Base-by-base conservation (phyloP, 2,329 filamentous ascomycete genomes). In the Neocucurbitaria cava region DNA sequence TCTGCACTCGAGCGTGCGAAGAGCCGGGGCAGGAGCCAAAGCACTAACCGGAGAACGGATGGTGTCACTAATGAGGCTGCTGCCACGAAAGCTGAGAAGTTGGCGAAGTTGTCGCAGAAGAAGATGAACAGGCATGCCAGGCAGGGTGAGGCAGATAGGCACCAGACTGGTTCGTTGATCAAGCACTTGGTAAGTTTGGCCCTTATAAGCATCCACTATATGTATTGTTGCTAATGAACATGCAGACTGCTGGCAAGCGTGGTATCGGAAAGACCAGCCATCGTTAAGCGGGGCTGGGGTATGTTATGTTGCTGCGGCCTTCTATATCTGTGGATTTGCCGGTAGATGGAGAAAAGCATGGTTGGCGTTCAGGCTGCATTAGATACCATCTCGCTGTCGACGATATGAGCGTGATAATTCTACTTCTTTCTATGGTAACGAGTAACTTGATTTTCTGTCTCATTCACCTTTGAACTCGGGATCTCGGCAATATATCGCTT, bases 91-190 rank as follows among this genome's bases (percentile, higher is more conserved):
- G 92, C 91, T 33, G 93, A 96, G 77, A 88, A 89, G 70, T 82
- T 96, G 75, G 85, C 87, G 74, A 98, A 96, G 85, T 80, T 99
- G 74, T 85, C 88, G 70, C 96, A 99, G 88, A 92, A 94, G 85
- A 94, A 92, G 86, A 97, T 96, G 92, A 99, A 99, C 83, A 87
- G 94, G 63, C 95, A 96, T 89, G 95, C 95, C 40, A 88, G 93
- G 77, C 91, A 96, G 83, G 95, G 95, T 83, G 95, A 99, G 82
- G 93, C 89, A 58, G 95, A 99, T 83, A 87, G 96, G 75, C 94
- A 98, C 80, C 87, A 87, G 58, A 88, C 88, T 51, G 90, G 90
- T 33, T 85, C 90, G 48, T 79, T 96, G 78, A 86, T 88, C 59
- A 99, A 96, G 82, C 95, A 98, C 81, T 83, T 99, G 85, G 89